Percentiles rank a stretch among this genome's conserved stretches.
Evolutionary conservation across 2,329 filamentous ascomycete genomes (phyloP).

Genomic region (Ophiostoma angusticollis): DNA sequence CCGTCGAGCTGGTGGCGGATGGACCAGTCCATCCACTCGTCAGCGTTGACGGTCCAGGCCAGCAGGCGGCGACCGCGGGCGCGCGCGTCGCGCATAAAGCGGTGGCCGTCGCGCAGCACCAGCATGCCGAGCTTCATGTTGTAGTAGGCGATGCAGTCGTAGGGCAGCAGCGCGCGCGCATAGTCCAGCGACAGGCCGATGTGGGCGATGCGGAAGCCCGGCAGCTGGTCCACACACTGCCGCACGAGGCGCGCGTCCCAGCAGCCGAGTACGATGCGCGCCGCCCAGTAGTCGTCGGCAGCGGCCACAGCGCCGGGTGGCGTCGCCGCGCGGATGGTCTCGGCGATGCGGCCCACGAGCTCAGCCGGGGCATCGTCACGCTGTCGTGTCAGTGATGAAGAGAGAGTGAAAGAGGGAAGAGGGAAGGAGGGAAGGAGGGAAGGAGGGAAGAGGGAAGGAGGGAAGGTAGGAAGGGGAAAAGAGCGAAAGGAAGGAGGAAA

Average conservation of each 20-base stretch:
- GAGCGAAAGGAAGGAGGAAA: slow-evolving; percentile 20
- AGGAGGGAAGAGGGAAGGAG: slow-evolving; percentile 20
- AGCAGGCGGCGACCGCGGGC: slow-evolving; percentile 47
- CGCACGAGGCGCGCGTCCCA: slow-evolving; percentile 58
- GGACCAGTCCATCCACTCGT: slow-evolving; percentile 69
- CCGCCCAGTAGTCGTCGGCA: slow-evolving; percentile 57
- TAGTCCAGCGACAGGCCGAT: slow-evolving; percentile 56
- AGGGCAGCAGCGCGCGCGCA: slow-evolving; percentile 54
- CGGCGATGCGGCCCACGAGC: slow-evolving; percentile 56
- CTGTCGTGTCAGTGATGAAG: slow-evolving; percentile 25
- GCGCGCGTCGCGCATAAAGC: slow-evolving; percentile 52
- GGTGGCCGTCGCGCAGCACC: slow-evolving; percentile 51
- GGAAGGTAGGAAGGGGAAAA: neutral
- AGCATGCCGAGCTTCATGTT: slow-evolving; percentile 62
- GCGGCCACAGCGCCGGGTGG: no score
- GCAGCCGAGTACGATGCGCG: slow-evolving; percentile 65
- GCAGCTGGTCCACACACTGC: slow-evolving; percentile 47
- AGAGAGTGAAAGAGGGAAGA: neutral
- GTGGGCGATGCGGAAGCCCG: slow-evolving; percentile 50
- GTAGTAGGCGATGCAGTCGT: slow-evolving; percentile 51
- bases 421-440: neutral
- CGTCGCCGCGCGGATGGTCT: slow-evolving; percentile 44
- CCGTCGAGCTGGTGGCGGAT: slow-evolving; percentile 57
- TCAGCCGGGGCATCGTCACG: slow-evolving; percentile 56
- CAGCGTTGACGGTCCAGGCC: slow-evolving; percentile 79